Percentiles rank a stretch among this genome's conserved stretches.
phyloP scores from a whole-genome alignment of 202 grass and related monocot species.

The Panicum virgatum region DNA sequence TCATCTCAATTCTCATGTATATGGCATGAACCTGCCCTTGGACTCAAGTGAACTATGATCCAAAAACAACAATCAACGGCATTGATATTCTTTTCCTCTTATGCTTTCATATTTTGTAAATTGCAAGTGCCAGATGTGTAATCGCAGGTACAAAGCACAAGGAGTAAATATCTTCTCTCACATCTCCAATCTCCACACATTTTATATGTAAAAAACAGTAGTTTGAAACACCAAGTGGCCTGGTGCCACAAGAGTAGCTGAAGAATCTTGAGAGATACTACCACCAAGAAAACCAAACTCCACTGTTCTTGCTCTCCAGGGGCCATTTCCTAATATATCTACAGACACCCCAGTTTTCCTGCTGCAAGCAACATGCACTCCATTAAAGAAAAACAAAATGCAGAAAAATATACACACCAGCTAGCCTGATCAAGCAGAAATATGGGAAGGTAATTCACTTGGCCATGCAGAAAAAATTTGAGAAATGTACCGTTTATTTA shows the following conservation, averaged over 20 bases:
- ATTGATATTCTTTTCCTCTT: constrained; percentile 28
- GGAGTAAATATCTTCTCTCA: constrained; percentile 32
- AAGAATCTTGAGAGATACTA: constrained; percentile 46
- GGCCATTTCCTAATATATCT: constrained; percentile 17
- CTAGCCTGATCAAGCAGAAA: constrained; percentile 20
- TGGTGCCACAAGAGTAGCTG: constrained; percentile 21
- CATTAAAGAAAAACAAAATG: not conserved
- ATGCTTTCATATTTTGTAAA: not conserved
- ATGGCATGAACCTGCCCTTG: constrained; percentile 38
- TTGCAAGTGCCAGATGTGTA: constrained; percentile 4
- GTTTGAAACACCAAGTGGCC: constrained; percentile 31
- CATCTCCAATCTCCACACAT: not conserved
- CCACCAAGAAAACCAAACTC: constrained; percentile 43
- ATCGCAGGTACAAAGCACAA: not conserved
- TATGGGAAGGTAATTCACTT: constrained; percentile 25
- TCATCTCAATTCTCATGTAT: constrained; percentile 36
- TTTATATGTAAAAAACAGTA: not conserved
- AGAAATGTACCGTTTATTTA: constrained; percentile 11
- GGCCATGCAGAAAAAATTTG: constrained; percentile 25
- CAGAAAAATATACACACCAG: constrained; percentile 17
- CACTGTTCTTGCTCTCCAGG: not conserved
- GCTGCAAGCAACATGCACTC: constrained; percentile 41
- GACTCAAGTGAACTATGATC: constrained; percentile 46
- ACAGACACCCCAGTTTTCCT: constrained; percentile 2
- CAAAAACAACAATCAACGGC: constrained; percentile 43